A percentile compares a stretch with the other conserved stretches of the same genome.
Evolutionary conservation across 306 rosid species (phyloP).

Genomic region (Quercus robur): DNA sequence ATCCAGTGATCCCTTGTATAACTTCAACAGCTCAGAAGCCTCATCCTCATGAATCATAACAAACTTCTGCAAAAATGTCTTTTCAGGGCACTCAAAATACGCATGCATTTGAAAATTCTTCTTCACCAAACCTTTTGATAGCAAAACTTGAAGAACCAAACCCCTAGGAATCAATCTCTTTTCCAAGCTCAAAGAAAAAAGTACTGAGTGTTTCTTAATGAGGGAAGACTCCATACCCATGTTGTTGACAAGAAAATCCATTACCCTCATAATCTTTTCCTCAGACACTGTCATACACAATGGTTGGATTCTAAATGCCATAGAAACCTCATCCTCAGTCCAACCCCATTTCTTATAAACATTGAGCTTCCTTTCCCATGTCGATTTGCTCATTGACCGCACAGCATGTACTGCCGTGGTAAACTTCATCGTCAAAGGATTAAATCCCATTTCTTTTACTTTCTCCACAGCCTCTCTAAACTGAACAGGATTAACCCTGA

Average conservation of each 20-base stretch:
- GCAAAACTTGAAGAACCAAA: too few relatives aligned
- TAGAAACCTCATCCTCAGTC: constrained; percentile 22
- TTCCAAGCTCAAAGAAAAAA: too few relatives aligned
- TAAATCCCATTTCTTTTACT: constrained; percentile 26
- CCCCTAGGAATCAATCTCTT: too few relatives aligned
- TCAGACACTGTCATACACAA: constrained; percentile 35
- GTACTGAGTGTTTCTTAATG: background rate
- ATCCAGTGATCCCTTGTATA: too few relatives aligned
- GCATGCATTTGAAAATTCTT: too few relatives aligned
- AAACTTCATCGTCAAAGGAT: constrained; percentile 9
- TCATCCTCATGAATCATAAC: too few relatives aligned
- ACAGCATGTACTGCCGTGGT: constrained; percentile 18
- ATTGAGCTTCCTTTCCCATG: constrained; percentile 30
- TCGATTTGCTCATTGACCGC: background rate
- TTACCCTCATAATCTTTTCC: constrained; percentile 22
- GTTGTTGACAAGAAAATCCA: constrained; percentile 32
- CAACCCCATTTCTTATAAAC: constrained; percentile 47
- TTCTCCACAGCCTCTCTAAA: constrained; percentile 24
- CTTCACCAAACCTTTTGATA: too few relatives aligned
- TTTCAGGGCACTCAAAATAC: too few relatives aligned
- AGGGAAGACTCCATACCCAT: constrained; percentile 33
- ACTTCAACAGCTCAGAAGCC: too few relatives aligned
- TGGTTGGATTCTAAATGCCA: constrained; percentile 29
- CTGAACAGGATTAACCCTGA: background rate
- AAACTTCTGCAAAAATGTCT: too few relatives aligned